Percentiles rank a stretch among this genome's conserved stretches.
Conservation (phyloP, 495 filamentous ascomycete species). For the Lasiosphaeria hispida region DNA sequence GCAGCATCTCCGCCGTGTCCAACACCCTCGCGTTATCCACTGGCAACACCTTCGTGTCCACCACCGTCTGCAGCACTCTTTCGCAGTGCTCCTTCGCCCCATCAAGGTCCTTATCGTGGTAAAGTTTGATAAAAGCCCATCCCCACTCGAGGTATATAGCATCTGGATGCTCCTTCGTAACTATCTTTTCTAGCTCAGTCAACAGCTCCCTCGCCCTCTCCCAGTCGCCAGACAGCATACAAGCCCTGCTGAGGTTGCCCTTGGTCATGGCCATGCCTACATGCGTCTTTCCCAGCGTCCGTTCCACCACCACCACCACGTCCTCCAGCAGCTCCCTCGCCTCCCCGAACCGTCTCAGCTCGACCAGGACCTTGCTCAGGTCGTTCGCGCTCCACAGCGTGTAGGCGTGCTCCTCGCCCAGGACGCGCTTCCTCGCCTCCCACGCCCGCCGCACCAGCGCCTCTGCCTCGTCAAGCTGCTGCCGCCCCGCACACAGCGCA, state of each 20-base stretch:
- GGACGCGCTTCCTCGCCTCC: slow-evolving; percentile 1
- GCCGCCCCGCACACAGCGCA: not conserved
- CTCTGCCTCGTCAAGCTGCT: slow-evolving; percentile 2
- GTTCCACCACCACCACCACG: not conserved
- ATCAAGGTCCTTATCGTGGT: not conserved
- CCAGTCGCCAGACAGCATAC: not conserved
- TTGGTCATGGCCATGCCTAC: slow-evolving; percentile 5
- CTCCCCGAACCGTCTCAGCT: slow-evolving; percentile 6
- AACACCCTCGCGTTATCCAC: slow-evolving; percentile 1
- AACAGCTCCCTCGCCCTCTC: slow-evolving; percentile 2
- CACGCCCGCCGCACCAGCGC: slow-evolving; percentile 5
- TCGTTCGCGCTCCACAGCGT: slow-evolving; percentile 10
- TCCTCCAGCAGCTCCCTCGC: slow-evolving; percentile 2
- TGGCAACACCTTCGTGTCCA: not conserved
- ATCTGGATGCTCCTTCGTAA: slow-evolving; percentile 1
- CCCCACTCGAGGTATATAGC: slow-evolving; percentile 3
- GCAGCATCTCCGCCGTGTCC: slow-evolving; percentile 5
- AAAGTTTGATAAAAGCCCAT: slow-evolving; percentile 3
- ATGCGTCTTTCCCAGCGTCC: not conserved
- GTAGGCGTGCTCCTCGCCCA: slow-evolving; percentile 6
- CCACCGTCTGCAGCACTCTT: not conserved
- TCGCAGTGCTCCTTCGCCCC: slow-evolving; percentile 7
- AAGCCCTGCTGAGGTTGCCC: slow-evolving; percentile 2
- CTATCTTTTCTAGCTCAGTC: not conserved
- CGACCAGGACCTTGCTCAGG: slow-evolving; percentile 6